Evolutionary conservation across 768 basidiomycete species (phyloP).

Genomic region (Boletellus emodensis): DNA sequence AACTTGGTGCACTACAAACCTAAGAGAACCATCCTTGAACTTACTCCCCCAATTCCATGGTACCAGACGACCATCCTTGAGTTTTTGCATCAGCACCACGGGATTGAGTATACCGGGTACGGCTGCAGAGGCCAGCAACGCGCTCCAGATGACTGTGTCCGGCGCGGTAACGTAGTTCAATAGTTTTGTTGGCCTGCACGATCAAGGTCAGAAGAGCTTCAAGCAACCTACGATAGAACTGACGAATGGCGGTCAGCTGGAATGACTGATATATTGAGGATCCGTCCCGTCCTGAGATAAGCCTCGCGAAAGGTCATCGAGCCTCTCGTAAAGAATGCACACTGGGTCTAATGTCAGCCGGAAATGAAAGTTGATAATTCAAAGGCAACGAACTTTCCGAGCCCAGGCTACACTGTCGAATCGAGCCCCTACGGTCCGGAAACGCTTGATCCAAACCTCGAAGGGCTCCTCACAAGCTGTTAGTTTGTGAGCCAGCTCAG

Average conservation of each 20-base stretch:
- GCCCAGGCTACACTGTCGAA: slow-evolving; percentile 93
- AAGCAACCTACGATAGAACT: slow-evolving; percentile 21
- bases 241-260: slow-evolving; percentile 87
- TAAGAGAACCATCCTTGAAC: slow-evolving; percentile 89
- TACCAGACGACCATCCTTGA: slow-evolving; percentile 69
- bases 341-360: slow-evolving; percentile 37
- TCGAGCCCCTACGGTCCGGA: slow-evolving; percentile 86
- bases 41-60: slow-evolving; percentile 95
- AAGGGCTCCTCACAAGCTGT: slow-evolving; percentile 80
- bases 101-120: slow-evolving; percentile 95
- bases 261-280: slow-evolving; percentile 90
- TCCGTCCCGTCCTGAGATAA: slow-evolving; percentile 86
- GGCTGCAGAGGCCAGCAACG: slow-evolving; percentile 83
- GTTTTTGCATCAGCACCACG: slow-evolving; percentile 92
- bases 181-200: slow-evolving; percentile 81
- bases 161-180: slow-evolving; percentile 97
- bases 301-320: slow-evolving; percentile 96
- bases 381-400: slow-evolving; percentile 55
- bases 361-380: not conserved
- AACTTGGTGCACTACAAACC: slow-evolving; percentile 39
- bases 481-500: slow-evolving; percentile 79
- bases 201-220: slow-evolving; percentile 6
- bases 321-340: slow-evolving; percentile 86
- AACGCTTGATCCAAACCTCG: slow-evolving; percentile 63
- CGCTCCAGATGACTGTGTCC: slow-evolving; percentile 81